These are phyloP conservation scores for Whalleya microplaca DNA, from an alignment of 2,329 filamentous ascomycete genomes.

Conservation along the genomic window DNA sequence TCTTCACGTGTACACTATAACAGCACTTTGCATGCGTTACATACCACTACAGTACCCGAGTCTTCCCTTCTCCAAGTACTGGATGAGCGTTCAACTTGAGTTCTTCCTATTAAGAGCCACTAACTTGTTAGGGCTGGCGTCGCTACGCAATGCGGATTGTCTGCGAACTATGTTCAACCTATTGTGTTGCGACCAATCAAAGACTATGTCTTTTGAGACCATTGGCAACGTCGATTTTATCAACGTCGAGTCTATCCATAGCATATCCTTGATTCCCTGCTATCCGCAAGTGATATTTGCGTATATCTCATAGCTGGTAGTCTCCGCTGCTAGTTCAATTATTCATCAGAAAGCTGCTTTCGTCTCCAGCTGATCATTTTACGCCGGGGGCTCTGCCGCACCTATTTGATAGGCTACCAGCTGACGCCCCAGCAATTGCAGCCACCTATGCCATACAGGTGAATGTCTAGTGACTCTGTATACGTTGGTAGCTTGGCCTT, in stretches of 20 bases:
- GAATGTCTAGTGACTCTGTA: slow-evolving; percentile 1
- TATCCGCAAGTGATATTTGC: background rate
- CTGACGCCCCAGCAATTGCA: slow-evolving; percentile 11
- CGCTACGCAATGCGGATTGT: slow-evolving; percentile 15
- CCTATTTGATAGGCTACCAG: slow-evolving; percentile 1
- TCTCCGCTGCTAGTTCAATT: background rate
- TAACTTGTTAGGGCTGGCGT: slow-evolving; percentile 8
- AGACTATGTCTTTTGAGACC: background rate
- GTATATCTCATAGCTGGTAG: background rate
- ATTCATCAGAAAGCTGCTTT: background rate
- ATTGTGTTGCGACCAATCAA: slow-evolving; percentile 23
- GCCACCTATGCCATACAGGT: slow-evolving; percentile 6
- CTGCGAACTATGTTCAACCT: slow-evolving; percentile 19
- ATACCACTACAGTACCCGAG: background rate
- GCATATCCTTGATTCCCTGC: background rate
- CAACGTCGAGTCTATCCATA: slow-evolving; percentile 2
- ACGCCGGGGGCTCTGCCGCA: background rate
- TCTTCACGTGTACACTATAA: background rate
- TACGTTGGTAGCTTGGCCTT: slow-evolving; percentile 1
- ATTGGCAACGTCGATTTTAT: slow-evolving; percentile 16
- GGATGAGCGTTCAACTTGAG: background rate
- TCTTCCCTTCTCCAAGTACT: slow-evolving; percentile 4
- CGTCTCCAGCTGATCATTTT: background rate
- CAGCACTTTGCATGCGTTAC: background rate
- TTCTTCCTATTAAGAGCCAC: slow-evolving; percentile 13